A percentile compares a stretch with the other conserved stretches of the same genome.
phyloP scores from a whole-genome alignment of 2,329 filamentous ascomycete genomes.

The Fusarium veterinarium region DNA sequence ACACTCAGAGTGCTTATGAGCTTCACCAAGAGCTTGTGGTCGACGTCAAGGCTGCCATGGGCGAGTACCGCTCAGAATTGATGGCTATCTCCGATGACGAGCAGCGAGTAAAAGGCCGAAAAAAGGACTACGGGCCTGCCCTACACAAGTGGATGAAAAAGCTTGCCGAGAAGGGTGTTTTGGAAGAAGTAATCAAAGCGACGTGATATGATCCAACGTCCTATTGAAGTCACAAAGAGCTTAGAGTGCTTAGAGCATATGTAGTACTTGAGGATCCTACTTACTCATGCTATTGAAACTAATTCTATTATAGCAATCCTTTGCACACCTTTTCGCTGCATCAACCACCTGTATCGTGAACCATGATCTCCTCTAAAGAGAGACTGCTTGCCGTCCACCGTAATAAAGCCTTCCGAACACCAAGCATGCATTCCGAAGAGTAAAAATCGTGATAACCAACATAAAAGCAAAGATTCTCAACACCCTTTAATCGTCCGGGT shows the following conservation, averaged over 20 bases:
- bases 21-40: slow-evolving; percentile 54
- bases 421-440: slow-evolving; percentile 6
- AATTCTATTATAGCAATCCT: slow-evolving; percentile 5
- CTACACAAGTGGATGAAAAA: slow-evolving; percentile 76
- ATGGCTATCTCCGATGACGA: slow-evolving; percentile 60
- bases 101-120: slow-evolving; percentile 64
- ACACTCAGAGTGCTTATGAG: slow-evolving; percentile 45
- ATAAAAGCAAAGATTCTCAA: neutral
- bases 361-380: neutral
- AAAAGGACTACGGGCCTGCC: slow-evolving; percentile 76
- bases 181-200: slow-evolving; percentile 58
- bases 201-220: slow-evolving; percentile 16
- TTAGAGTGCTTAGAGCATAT: neutral
- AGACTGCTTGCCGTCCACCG: neutral
- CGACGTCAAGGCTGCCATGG: slow-evolving; percentile 56
- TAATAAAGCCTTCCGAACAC: slow-evolving; percentile 3
- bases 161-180: slow-evolving; percentile 73
- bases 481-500: slow-evolving; percentile 79
- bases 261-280: neutral
- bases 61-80: slow-evolving; percentile 62
- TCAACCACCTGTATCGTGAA: slow-evolving; percentile 3
- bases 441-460: neutral
- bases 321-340: neutral
- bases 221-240: neutral
- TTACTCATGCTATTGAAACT: slow-evolving; percentile 7